Evolutionary conservation across 148 eudicot genomes (phyloP), one percentile per base, ranked within the genome.

Genomic region (Spergularia marina): DNA sequence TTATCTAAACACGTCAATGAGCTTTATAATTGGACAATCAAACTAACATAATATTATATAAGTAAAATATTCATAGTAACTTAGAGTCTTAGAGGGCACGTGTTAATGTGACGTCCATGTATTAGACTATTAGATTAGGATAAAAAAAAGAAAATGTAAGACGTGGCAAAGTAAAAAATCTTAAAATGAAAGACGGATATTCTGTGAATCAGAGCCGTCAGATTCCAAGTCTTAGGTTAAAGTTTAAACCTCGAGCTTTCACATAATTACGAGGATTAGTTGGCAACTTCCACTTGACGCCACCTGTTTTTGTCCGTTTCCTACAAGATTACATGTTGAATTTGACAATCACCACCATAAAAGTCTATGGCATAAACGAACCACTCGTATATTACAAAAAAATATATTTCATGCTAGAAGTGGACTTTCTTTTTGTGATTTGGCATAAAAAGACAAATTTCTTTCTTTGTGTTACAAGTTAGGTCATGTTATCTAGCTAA

Each of bases 201-300:
- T 78, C 81, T 64, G 17, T 78, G 55, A 23, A 72, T 78, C 51
- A n/a, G 55, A 74, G 53, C 71, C 81, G 66, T 72, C 67, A 72
- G 30, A 71, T 53, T 62, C 65, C 65, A 10, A 2, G 13, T 52
- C 11, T 52, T 52, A 13, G 53, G 9, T 52, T 15, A 12, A 11
- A 2, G 16, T 59, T 20, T 55, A 15, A 52, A 25, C 0, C 20
- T 54, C 12, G 59, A 53, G 30, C 14, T 44, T 61, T 67, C 52
- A 55, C 17, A 7, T 70, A 70, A 76, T 76, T 17, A 49, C 57
- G 30, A 12, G 51, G 36, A 63, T 77, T 60, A 60, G 34, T 74
- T 58, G 69, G 53, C 53, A 68, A 68, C 2, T 52, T 12, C 39
- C 18, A 57, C 10, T 79, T 65, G 58, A 40, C 82, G 73, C 77